Base-by-base conservation (phyloP, 768 basidiomycete species). In the Podaxis sp. region DNA sequence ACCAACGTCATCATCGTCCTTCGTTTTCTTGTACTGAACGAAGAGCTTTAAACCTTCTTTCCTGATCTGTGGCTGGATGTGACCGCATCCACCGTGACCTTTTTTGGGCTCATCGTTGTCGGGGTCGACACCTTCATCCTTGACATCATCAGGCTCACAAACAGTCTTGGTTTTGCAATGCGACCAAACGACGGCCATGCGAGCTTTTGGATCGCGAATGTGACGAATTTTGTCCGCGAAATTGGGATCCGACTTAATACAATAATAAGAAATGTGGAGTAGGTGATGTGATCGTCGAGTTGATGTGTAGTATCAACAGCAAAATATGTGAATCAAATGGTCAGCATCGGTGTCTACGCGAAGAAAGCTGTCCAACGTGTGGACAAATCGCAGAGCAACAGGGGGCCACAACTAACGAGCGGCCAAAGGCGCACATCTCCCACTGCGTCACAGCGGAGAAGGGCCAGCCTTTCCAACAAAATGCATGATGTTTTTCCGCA, bases 41-140 rank as follows among this genome's bases (percentile, higher is more conserved):
- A 95, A 96, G 28, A 99, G 81, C 77, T 98, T 98, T 64, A 99
- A 75, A 11, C 94, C 97, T 73, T 99, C 97, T 78, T 96, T 98
- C 65, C 97, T 79, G 69, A 98, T 85, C 57, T 83, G 79, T 0
- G 97, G 97, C 74, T 99, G 97, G 28, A 82, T 75, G 70, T 95
- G 93, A 49, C 97, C 97, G 75, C 97, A 99, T 15, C 97, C 97
- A n/a, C 95, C 96, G 65, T 99, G 97, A 2, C 94, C 93, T 71
- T 88, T 91, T 79, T 93, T 93, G 52, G 85, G 81, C 66, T 93
- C 93, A 44, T 87, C 89, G 42, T 76, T 79, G 13, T 84, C 87
- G 38, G 80, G 83, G 17, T 85, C 89, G 33, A 85, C 90, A 62
- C 85, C 87, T 69, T 95, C 95, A 65, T 95, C 93, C 74, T 93